phyloP scores from a whole-genome alignment of 1,139 yeast genomes.

The Blastobotrys arbuscula region DNA sequence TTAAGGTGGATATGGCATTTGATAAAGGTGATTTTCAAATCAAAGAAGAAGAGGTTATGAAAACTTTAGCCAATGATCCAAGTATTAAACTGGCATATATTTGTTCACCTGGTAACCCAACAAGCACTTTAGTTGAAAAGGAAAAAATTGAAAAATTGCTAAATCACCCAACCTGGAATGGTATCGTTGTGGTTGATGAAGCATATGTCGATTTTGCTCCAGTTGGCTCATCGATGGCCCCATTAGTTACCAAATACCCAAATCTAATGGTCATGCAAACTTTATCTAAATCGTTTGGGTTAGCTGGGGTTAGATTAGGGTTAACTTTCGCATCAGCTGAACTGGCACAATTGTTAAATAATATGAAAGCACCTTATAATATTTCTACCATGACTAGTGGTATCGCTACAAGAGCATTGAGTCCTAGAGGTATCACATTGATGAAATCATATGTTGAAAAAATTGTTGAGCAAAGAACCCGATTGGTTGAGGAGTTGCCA shows the following conservation, averaged over 20 bases:
- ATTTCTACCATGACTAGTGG: conserved; percentile 77
- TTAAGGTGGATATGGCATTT: conserved; percentile 59
- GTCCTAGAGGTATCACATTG: conserved; percentile 47
- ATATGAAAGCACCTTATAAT: conserved; percentile 95
- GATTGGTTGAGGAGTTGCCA: conserved; percentile 49
- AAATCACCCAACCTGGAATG: conserved; percentile 56
- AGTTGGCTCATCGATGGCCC: conserved; percentile 63
- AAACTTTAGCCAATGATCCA: conserved; percentile 51
- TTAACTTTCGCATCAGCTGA: conserved; percentile 60
- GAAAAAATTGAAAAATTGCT: conserved; percentile 48
- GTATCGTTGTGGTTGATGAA: conserved; percentile 84
- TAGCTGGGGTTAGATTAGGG: conserved; percentile 91
- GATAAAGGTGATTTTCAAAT: conserved; percentile 52
- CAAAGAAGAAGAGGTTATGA: conserved; percentile 50
- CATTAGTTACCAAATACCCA: conserved; percentile 74
- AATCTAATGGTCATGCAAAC: conserved; percentile 89
- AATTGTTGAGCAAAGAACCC: conserved; percentile 51
- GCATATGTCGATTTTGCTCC: conserved; percentile 88
- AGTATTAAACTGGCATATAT: conserved; percentile 67
- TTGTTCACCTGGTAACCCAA: conserved; percentile 99
- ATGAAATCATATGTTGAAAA: conserved; percentile 53
- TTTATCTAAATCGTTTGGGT: conserved; percentile 87
- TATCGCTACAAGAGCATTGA: conserved; percentile 69
- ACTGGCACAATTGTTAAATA: conserved; percentile 63
- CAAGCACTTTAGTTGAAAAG: conserved; percentile 59